These are phyloP conservation scores for Pythium brachiatum DNA, from an alignment of 352 stramenopile genomes.

Conservation along the genomic window DNA sequence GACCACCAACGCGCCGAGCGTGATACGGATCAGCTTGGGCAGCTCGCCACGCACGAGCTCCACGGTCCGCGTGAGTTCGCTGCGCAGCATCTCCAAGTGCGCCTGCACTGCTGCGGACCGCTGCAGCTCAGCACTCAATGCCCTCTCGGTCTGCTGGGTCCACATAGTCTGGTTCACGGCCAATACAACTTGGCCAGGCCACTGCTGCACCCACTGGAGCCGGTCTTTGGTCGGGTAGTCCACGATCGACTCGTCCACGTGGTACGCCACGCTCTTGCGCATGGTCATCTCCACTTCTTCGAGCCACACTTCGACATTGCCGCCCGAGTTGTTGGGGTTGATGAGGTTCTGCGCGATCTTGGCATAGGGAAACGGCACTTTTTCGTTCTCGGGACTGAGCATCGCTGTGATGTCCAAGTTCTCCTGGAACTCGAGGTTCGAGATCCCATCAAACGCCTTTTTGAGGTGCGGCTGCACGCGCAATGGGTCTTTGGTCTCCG, in stretches of 20 bases:
- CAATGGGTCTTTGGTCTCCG: conserved; percentile 91
- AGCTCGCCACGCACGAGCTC: conserved; percentile 92
- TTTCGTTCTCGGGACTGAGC: conserved; percentile 85
- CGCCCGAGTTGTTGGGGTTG: conserved; percentile 92
- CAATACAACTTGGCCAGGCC: conserved; percentile 92
- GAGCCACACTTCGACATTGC: conserved; percentile 92
- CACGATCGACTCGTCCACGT: conserved; percentile 81
- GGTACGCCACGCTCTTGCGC: conserved; percentile 75
- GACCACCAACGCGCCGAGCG: conserved; percentile 90
- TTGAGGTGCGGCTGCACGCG: conserved; percentile 94
- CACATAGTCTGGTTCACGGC: conserved; percentile 93
- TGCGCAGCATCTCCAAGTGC: conserved; percentile 64
- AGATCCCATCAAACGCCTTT: conserved; percentile 94
- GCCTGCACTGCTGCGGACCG: conserved; percentile 43
- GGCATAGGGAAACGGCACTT: conserved; percentile 87
- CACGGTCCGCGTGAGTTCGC: conserved; percentile 87
- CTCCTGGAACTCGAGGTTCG: conserved; percentile 89
- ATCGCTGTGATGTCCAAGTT: conserved; percentile 93
- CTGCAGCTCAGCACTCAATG: conserved; percentile 34
- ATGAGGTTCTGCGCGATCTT: conserved; percentile 88
- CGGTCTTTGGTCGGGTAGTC: conserved; percentile 88
- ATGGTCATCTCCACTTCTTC: conserved; percentile 86
- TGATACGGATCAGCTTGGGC: conserved; percentile 90
- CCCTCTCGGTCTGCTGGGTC: conserved; percentile 83
- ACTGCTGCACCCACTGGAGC: conserved; percentile 90